Conservation (phyloP, 169 alveolate genomes). For the Plasmodium relictum region DNA sequence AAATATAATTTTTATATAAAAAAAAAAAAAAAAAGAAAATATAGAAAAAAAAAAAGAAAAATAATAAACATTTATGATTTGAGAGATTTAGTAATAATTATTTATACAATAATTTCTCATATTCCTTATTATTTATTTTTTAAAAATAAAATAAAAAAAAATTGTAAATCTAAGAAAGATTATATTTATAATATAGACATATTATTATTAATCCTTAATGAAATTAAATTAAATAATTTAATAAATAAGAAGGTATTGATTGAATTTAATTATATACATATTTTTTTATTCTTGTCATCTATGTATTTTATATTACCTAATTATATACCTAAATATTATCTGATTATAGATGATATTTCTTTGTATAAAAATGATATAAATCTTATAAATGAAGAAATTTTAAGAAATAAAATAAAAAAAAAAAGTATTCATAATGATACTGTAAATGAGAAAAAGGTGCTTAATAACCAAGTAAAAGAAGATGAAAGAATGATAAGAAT, state of each 20-base stretch:
- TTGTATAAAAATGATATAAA: constrained; percentile 24
- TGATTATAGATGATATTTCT: constrained; percentile 53
- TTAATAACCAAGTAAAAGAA: neutral
- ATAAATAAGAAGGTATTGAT: constrained; percentile 35
- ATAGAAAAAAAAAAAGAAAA: constrained; percentile 18
- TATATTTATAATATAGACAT: constrained; percentile 35
- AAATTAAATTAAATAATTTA: constrained; percentile 43
- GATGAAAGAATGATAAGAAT: constrained; percentile 49
- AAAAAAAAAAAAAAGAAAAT: constrained; percentile 25
- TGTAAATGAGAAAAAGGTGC: constrained; percentile 1
- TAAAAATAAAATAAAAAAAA: constrained; percentile 58
- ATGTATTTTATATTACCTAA: constrained; percentile 61
- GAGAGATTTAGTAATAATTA: constrained; percentile 52
- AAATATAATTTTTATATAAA: constrained; percentile 14
- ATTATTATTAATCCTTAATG: constrained; percentile 39
- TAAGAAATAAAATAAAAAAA: constrained; percentile 1
- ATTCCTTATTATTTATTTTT: constrained; percentile 70
- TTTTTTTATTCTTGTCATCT: constrained; percentile 41
- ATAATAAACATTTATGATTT: constrained; percentile 36
- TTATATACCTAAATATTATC: constrained; percentile 52
- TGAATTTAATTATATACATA: constrained; percentile 62
- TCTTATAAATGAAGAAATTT: constrained; percentile 32
- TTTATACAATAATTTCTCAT: constrained; percentile 71
- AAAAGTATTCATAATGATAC: neutral
- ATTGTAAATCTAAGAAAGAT: constrained; percentile 46